These are phyloP conservation scores for Lactifluus hygrophoroides DNA, from an alignment of 768 basidiomycete species.

Conservation along the genomic window DNA sequence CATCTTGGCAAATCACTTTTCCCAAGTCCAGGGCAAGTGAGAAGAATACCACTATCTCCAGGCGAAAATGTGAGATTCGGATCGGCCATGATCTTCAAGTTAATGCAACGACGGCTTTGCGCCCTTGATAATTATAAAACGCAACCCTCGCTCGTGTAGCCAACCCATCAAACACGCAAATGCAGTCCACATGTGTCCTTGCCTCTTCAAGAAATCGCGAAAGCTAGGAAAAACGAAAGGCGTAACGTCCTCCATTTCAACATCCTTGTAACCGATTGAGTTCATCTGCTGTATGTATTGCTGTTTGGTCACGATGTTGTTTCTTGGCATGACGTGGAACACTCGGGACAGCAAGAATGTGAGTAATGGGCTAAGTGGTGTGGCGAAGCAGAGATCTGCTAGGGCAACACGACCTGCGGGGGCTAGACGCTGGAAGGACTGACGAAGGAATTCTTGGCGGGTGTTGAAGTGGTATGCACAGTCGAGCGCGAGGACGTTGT, in stretches of 20 bases:
- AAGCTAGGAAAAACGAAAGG: conserved; percentile 52
- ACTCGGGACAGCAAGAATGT: conserved; percentile 30
- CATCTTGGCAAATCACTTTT: background rate
- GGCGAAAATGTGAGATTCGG: too few relatives aligned
- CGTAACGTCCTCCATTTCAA: conserved; percentile 49
- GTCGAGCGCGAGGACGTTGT: conserved; percentile 51
- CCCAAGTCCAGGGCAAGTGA: background rate
- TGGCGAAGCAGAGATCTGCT: conserved; percentile 51
- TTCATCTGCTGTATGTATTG: conserved; percentile 39
- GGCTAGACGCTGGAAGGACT: conserved; percentile 38
- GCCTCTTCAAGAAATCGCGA: conserved; percentile 36
- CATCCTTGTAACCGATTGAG: conserved; percentile 43
- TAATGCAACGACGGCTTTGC: conserved; percentile 9
- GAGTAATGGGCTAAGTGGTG: background rate
- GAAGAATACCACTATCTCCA: too few relatives aligned
- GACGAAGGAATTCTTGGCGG: conserved; percentile 42
- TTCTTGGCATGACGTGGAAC: conserved; percentile 33
- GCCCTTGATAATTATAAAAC: conserved; percentile 40
- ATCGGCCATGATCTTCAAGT: background rate
- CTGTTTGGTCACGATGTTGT: conserved; percentile 40
- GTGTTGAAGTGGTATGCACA: conserved; percentile 63
- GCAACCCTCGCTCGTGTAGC: conserved; percentile 33
- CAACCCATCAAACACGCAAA: conserved; percentile 34
- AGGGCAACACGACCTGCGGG: conserved; percentile 48
- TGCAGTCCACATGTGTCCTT: conserved; percentile 36